phyloP scores from a whole-genome alignment of 2,329 filamentous ascomycete species.

The Sporothrix euskadiensis region DNA sequence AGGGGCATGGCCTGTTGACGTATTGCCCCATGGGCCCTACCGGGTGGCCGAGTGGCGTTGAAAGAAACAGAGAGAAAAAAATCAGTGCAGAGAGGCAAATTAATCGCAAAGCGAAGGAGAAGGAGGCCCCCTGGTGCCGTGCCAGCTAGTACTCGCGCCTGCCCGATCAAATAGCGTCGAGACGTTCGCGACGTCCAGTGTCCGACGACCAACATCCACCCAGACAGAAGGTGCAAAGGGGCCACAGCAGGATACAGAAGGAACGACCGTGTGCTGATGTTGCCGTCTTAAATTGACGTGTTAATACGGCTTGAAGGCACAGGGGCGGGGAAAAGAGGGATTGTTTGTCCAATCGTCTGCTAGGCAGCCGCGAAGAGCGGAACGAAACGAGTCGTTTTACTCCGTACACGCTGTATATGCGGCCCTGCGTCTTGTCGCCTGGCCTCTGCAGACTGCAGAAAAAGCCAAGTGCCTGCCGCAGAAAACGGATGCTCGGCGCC shows the following conservation, averaged over 20 bases:
- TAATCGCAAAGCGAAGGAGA: neutral
- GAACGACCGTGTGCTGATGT: neutral
- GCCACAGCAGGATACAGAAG: neutral
- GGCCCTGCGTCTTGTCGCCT: neutral
- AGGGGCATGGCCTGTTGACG: neutral
- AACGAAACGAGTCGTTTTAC: neutral
- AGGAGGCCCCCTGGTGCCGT: neutral
- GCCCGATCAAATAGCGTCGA: neutral
- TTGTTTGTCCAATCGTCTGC: neutral
- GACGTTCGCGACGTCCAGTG: neutral
- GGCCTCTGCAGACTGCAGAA: neutral
- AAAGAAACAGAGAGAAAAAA: neutral
- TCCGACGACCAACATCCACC: neutral
- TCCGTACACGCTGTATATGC: neutral
- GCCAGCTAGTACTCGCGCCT: neutral
- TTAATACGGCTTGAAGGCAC: neutral
- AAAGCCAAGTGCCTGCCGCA: neutral
- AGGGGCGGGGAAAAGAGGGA: neutral
- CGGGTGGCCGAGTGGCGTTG: slow-evolving; percentile 5
- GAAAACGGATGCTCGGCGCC: slow-evolving; percentile 9
- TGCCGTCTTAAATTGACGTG: neutral
- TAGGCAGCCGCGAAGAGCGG: neutral
- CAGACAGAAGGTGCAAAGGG: neutral
- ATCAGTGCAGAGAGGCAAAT: neutral
- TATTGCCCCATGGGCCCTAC: neutral